Evolutionary conservation across 2,329 filamentous ascomycete species (phyloP).

Genomic region (Chaetomium olivaceum): DNA sequence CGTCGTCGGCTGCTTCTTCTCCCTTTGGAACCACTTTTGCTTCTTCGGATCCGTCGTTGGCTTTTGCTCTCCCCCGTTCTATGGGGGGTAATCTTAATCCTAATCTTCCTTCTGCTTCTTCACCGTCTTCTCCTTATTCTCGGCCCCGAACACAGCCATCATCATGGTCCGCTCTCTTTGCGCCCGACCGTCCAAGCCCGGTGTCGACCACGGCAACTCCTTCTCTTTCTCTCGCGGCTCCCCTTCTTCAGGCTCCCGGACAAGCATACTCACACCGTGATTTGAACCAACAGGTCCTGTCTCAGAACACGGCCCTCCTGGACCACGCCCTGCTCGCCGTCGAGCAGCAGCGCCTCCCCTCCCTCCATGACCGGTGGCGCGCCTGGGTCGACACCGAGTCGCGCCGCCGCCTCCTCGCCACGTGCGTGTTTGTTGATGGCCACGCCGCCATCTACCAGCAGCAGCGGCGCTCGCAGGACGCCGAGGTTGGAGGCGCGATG

Average conservation of each 20-base stretch:
- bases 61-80: conserved; percentile 18
- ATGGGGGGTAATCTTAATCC: conserved; percentile 27
- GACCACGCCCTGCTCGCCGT: conserved; percentile 28
- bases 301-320: conserved; percentile 32
- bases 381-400: conserved; percentile 56
- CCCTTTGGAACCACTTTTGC: conserved; percentile 24
- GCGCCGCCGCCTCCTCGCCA: conserved; percentile 54
- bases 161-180: conserved; percentile 33
- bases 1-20: conserved; percentile 30
- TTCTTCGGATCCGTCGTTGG: conserved; percentile 26
- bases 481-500: conserved; percentile 41
- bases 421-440: conserved; percentile 58
- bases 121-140: conserved; percentile 20
- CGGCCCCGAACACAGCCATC: conserved; percentile 21
- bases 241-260: conserved; percentile 23
- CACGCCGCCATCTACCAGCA: conserved; percentile 58
- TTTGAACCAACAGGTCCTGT: conserved; percentile 36
- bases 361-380: conserved; percentile 45
- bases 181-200: conserved; percentile 23
- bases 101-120: conserved; percentile 21
- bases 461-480: conserved; percentile 44
- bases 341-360: conserved; percentile 22
- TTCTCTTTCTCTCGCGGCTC: conserved; percentile 27
- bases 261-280: conserved; percentile 37
- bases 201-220: conserved; percentile 16